A percentile compares a stretch with the other conserved stretches of the same genome.
phyloP scores from a whole-genome alignment of 768 basidiomycete species.

The Cyclocybe cylindracea region DNA sequence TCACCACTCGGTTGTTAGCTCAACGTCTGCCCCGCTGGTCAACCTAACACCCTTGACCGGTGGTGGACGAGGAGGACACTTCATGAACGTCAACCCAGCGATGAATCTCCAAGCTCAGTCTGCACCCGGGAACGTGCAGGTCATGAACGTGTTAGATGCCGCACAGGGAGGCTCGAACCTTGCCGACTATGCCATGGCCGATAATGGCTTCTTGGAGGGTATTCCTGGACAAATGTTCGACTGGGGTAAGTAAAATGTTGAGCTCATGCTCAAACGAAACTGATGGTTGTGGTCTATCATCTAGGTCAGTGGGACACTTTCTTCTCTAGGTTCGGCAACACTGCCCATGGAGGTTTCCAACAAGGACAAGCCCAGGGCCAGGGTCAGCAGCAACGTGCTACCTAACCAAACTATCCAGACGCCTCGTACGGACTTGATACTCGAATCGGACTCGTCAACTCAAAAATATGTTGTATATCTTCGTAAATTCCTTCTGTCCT shows the following conservation, averaged over 20 bases:
- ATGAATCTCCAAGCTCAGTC: slow-evolving; percentile 53
- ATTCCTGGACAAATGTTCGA: slow-evolving; percentile 87
- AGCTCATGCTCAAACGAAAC: background rate
- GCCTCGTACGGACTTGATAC: slow-evolving; percentile 10
- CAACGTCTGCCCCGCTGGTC: slow-evolving; percentile 45
- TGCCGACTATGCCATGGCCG: slow-evolving; percentile 66
- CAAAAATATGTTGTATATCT: background rate
- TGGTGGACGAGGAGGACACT: slow-evolving; percentile 31
- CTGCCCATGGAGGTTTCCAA: slow-evolving; percentile 16
- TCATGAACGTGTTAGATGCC: slow-evolving; percentile 74
- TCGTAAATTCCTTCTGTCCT: background rate
- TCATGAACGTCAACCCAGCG: slow-evolving; percentile 73
- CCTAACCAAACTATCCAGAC: slow-evolving; percentile 17
- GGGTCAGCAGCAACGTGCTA: slow-evolving; percentile 18
- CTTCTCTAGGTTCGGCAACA: slow-evolving; percentile 60
- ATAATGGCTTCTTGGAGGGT: slow-evolving; percentile 72
- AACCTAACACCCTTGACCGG: slow-evolving; percentile 54
- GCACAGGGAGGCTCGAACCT: slow-evolving; percentile 54
- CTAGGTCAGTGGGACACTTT: slow-evolving; percentile 84
- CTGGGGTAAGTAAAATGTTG: slow-evolving; percentile 57
- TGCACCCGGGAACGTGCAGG: slow-evolving; percentile 60
- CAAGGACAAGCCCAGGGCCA: slow-evolving; percentile 21
- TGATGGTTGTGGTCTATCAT: background rate
- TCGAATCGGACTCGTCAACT: background rate
- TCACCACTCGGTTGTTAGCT: slow-evolving; percentile 10